Evolutionary conservation across 108 stramenopile species (phyloP), one percentile per base, ranked within the genome.

Genomic region (Thalassiosira profunda): DNA sequence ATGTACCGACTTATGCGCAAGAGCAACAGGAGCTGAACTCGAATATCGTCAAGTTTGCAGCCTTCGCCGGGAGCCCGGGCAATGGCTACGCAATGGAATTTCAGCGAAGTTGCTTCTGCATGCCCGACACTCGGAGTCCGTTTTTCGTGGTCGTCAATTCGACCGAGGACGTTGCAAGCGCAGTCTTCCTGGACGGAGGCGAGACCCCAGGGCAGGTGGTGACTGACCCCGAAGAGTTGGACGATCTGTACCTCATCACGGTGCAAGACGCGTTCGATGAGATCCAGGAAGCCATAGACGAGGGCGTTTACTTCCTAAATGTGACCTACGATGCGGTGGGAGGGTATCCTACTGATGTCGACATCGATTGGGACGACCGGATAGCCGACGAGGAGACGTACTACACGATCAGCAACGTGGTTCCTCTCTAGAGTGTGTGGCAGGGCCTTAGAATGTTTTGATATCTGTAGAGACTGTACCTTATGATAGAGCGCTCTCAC

Each of bases 361-460:
- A 11, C 17, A 49, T 18, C 2, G 48, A 49, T 7, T 49, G 11
- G 17, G 29, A 18, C 12, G 11, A 20, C 29, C 12, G 3, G 29
- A 18, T 17, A 12, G 6, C 5, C 25, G 11, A 14, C 2, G 48
- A 49, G 8, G 11, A 18, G 48, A 49, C 48, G 10, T 49, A 11
- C 18, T 49, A 17, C 48, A 49, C 4, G 29, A 49, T 49, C 17
- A 28, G 29, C 5, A 49, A 49, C 29, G 15, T 49, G 48, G 48
- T 49, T 49, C 48, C 48, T 17, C 48, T 49, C 1, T 49, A 49
- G 10, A n/a, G n/a, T n/a, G n/a, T n/a, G n/a, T n/a, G n/a, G n/a
- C n/a, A n/a, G n/a, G n/a, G n/a, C n/a, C n/a, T n/a, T n/a, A n/a
- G n/a, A n/a, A n/a, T n/a, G n/a, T n/a, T n/a, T n/a, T n/a, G n/a